Base-by-base conservation (phyloP, 257 asterid genomes). In the Scutellaria baicalensis region DNA sequence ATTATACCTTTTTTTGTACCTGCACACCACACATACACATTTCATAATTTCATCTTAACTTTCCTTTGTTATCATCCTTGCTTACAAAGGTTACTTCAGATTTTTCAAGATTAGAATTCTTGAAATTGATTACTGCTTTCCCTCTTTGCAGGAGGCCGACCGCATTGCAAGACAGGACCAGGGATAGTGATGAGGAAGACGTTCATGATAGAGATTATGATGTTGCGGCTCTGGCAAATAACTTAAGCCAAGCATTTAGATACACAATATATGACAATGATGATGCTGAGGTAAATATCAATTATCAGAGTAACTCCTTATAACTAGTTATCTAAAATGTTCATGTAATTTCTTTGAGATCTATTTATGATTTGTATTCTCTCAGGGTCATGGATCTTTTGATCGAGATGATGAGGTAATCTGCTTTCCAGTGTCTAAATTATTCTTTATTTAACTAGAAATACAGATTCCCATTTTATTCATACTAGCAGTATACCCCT, bases 111-210 rank as follows among this genome's bases (percentile, higher is more conserved):
- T 35, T 77, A 16, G 54, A 33, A 68, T 62, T 72, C 61, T 42
- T 13, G 47, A 52, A 44, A 33, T 27, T 51, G 55, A 38, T 72
- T 56, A 47, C 70, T 72, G 7, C 63, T 58, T 65, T 18, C 66
- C 63, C 57, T 52, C 56, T 81, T 64, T 78, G 84, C 88, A 92
- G 98, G 80, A 93, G 98, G 44, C 98, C 98, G 51, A 86, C 96
- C 75, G 90, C 96, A 62, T 77, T 90, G 75, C 96, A 84, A 20
- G 96, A 92, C 78, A 85, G 97, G 82, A 80, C 84, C 44, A 82
- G 97, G 85, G 98, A 92, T 69, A 90, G 97, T 77, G 98, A 92
- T 31, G 98, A 92, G 82, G 98, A 89, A 66, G 98, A 88, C 74
- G 80, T 70, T 68, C 97, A 88, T 70, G 96, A 90, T 77, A 84